A percentile compares a stretch with the other conserved stretches of the same genome.
Evolutionary conservation across 2,329 filamentous ascomycete species (phyloP).

Genomic region (Trichoderma citrinoviride): DNA sequence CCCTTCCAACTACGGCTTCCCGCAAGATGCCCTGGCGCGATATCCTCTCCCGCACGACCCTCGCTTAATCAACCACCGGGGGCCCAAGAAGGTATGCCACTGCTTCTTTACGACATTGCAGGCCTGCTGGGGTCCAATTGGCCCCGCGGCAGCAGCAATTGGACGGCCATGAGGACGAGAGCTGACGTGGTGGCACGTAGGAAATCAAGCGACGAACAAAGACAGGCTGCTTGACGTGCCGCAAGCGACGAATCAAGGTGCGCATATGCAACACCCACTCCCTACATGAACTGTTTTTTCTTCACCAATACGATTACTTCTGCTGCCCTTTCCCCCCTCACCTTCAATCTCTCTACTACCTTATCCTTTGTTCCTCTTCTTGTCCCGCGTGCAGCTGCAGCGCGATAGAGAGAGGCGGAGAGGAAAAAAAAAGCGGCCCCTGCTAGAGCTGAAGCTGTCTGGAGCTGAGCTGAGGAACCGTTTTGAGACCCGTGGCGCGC

Average conservation of each 20-base stretch:
- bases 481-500: constrained; percentile 11
- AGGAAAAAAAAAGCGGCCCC: constrained; percentile 14
- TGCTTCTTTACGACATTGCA: constrained; percentile 7
- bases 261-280: constrained; percentile 27
- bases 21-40: constrained; percentile 43
- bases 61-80: constrained; percentile 46
- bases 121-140: not conserved
- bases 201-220: constrained; percentile 63
- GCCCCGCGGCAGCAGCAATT: not conserved
- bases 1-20: constrained; percentile 41
- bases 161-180: not conserved
- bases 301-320: not conserved
- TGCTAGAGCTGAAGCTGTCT: constrained; percentile 3
- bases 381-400: not conserved
- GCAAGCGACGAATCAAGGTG: constrained; percentile 62
- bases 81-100: constrained; percentile 55
- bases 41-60: constrained; percentile 51
- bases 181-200: constrained; percentile 36
- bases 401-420: not conserved
- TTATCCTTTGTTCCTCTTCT: constrained; percentile 24
- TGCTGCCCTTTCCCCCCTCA: constrained; percentile 13
- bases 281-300: not conserved
- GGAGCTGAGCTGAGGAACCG: constrained; percentile 5
- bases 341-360: not conserved
- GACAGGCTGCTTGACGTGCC: constrained; percentile 61